Evolutionary conservation across 176 grass and related monocot species (phyloP).

Genomic region (Sorghum bicolor): DNA sequence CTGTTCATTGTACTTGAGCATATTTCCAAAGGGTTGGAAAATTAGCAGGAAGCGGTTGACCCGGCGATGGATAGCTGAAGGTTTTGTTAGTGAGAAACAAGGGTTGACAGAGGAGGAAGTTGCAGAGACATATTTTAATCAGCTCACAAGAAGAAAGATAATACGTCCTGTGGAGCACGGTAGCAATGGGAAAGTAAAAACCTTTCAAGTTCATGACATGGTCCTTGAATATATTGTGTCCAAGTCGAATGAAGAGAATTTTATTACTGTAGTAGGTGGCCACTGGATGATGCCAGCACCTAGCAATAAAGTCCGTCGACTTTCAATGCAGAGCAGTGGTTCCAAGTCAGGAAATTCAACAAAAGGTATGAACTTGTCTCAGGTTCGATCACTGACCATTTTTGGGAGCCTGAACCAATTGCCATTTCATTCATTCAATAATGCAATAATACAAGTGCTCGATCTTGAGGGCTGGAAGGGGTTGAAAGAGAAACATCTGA

Average conservation of each 20-base stretch:
- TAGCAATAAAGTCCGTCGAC: not conserved
- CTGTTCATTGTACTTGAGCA: not conserved
- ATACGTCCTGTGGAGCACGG: not conserved
- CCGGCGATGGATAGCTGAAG: slow-evolving; percentile 10
- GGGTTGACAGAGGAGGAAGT: not conserved
- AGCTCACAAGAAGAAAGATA: not conserved
- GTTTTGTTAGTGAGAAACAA: slow-evolving; percentile 16
- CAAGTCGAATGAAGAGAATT: not conserved
- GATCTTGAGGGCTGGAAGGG: slow-evolving; percentile 21
- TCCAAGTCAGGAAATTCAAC: not conserved
- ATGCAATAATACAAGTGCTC: slow-evolving; percentile 8
- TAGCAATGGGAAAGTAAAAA: not conserved
- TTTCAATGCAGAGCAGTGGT: not conserved
- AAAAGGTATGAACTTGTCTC: slow-evolving; percentile 21
- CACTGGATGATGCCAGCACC: not conserved
- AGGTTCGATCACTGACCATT: slow-evolving; percentile 4
- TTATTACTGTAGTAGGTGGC: not conserved
- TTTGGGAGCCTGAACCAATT: slow-evolving; percentile 2
- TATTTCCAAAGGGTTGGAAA: slow-evolving; percentile 5
- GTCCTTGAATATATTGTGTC: not conserved
- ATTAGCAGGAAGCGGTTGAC: slow-evolving; percentile 2
- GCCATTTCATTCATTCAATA: not conserved
- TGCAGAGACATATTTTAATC: not conserved
- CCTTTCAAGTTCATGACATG: not conserved
- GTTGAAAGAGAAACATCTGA: not conserved